Conservation (phyloP, 2,329 filamentous ascomycete species). For the Aspergillus sp. region DNA sequence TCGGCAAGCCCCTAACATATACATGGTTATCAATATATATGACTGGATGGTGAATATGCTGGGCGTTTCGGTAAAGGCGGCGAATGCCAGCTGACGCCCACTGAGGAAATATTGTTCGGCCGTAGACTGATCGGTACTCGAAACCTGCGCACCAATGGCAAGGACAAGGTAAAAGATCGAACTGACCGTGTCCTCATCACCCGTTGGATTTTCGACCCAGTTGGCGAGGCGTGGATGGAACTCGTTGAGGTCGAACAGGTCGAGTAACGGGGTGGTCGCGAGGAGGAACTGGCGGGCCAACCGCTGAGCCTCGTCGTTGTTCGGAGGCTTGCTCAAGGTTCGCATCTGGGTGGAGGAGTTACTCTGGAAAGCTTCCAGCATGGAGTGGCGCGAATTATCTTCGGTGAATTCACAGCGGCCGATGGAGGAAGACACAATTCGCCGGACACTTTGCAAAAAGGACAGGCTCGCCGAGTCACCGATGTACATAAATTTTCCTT, state of each 20-base stretch:
- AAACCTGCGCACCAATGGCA: constrained; percentile 48
- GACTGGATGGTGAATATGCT: constrained; percentile 52
- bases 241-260: constrained; percentile 48
- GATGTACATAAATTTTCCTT: constrained; percentile 55
- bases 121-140: constrained; percentile 36
- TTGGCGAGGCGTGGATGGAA: constrained; percentile 37
- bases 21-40: constrained; percentile 51
- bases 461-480: constrained; percentile 54
- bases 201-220: constrained; percentile 36
- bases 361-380: constrained; percentile 40
- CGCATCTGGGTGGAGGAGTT: constrained; percentile 27
- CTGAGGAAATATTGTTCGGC: constrained; percentile 49
- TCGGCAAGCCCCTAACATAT: constrained; percentile 51
- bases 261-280: constrained; percentile 48
- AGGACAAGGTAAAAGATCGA: constrained; percentile 52
- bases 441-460: constrained; percentile 52
- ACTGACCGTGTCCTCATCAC: constrained; percentile 41
- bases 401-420: constrained; percentile 42
- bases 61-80: constrained; percentile 48
- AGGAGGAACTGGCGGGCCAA: constrained; percentile 44
- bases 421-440: constrained; percentile 47
- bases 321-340: constrained; percentile 29
- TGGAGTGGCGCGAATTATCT: constrained; percentile 40
- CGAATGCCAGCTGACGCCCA: constrained; percentile 45
- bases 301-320: constrained; percentile 38